Evolutionary conservation across 1,284 basidiomycete species (phyloP).

Genomic region (Pyrrhoderma lamaoense): DNA sequence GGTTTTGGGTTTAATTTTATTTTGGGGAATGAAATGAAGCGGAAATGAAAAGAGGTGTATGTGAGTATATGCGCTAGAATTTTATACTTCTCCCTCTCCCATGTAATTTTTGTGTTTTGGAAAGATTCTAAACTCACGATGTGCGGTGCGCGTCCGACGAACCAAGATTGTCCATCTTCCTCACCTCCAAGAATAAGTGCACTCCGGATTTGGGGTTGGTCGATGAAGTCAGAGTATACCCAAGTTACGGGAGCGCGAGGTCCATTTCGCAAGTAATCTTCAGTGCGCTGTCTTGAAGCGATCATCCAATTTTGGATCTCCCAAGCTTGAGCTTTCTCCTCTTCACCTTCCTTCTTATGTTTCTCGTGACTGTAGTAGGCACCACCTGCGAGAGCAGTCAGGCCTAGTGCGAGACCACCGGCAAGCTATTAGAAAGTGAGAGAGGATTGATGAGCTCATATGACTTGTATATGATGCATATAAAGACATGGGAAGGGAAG

Average conservation of each 20-base stretch:
- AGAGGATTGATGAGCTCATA: not conserved
- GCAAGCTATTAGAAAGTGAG: conserved; percentile 40
- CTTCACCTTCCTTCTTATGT: conserved; percentile 50
- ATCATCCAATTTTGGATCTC: conserved; percentile 47
- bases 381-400: conserved; percentile 41
- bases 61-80: not conserved
- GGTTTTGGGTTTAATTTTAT: not conserved
- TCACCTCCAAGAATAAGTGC: conserved; percentile 6
- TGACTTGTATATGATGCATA: too few relatives aligned
- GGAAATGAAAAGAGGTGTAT: conserved; percentile 4
- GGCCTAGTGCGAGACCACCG: conserved; percentile 52
- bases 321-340: conserved; percentile 50
- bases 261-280: conserved; percentile 40
- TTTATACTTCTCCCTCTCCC: not conserved
- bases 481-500: too few relatives aligned
- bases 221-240: conserved; percentile 24
- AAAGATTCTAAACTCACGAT: conserved; percentile 8
- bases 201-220: conserved; percentile 8
- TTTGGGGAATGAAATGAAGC: not conserved
- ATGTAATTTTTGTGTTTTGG: too few relatives aligned
- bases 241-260: conserved; percentile 46
- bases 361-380: conserved; percentile 41
- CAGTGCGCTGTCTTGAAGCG: conserved; percentile 47
- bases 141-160: conserved; percentile 15
- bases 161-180: conserved; percentile 11